phyloP scores from a whole-genome alignment of 202 grass and related monocot genomes.

The Saccharum hybrid region DNA sequence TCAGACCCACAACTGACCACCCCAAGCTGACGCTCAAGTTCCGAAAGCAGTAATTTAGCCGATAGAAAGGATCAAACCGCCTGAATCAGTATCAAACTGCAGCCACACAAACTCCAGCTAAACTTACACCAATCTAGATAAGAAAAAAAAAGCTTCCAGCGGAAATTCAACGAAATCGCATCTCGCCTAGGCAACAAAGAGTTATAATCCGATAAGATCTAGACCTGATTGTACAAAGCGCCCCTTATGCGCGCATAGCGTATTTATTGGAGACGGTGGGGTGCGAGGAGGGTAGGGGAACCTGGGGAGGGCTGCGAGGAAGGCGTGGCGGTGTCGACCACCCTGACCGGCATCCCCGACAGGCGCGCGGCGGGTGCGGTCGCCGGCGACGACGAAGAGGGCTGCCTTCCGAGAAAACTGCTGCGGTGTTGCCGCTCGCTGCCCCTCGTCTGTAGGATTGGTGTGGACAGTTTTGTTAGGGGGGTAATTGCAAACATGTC shows the following conservation, averaged over 20 bases:
- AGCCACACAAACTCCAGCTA: not conserved
- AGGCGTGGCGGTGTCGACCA: constrained; percentile 70
- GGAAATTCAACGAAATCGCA: not conserved
- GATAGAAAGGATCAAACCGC: not conserved
- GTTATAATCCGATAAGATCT: constrained; percentile 16
- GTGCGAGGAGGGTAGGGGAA: constrained; percentile 24
- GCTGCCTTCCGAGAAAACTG: constrained; percentile 4
- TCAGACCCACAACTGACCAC: not conserved
- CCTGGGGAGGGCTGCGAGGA: constrained; percentile 64
- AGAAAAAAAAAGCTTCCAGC: not conserved
- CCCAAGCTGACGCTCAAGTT: not conserved
- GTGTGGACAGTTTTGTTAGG: not conserved
- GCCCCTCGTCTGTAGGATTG: not conserved
- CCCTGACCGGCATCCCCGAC: constrained; percentile 75
- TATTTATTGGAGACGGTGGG: not conserved
- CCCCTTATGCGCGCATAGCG: not conserved
- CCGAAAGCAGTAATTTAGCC: not conserved
- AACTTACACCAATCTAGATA: not conserved
- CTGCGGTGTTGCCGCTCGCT: constrained; percentile 1
- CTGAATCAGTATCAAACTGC: constrained; percentile 17
- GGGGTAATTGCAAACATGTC: not conserved
- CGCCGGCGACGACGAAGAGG: constrained; percentile 28
- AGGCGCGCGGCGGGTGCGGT: not conserved
- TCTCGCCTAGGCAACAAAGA: too few relatives aligned
- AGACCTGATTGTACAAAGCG: constrained; percentile 5